Conservation (phyloP, 129 eudicot species). For the Saposhnikovia divaricata region DNA sequence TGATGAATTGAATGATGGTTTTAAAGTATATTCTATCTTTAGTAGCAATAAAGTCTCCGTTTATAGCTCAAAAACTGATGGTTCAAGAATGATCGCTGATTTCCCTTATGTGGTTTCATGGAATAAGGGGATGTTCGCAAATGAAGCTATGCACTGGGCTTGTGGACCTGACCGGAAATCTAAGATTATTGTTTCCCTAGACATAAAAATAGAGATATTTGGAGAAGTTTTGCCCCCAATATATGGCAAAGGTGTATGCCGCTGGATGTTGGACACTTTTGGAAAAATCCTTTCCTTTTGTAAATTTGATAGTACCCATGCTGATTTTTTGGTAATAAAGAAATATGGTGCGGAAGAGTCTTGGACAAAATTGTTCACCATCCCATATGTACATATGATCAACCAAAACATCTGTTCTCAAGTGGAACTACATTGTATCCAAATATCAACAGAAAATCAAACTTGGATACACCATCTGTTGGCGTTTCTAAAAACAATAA, state of each 20-base stretch:
- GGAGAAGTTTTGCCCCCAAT: background rate
- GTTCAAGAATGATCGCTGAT: background rate
- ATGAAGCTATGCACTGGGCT: background rate
- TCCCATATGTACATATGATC: no score
- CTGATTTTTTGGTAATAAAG: conserved; percentile 54
- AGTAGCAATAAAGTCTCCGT: background rate
- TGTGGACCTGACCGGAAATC: no score
- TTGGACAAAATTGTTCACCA: no score
- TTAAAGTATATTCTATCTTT: background rate
- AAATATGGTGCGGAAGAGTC: conserved; percentile 46
- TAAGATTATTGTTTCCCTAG: no score
- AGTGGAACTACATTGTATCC: no score
- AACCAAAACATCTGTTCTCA: no score
- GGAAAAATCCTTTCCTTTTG: no score
- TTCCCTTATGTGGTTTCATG: background rate
- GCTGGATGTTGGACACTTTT: background rate
- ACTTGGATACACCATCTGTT: no score
- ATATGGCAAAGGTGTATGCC: background rate
- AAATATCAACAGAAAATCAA: no score
- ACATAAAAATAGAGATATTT: no score
- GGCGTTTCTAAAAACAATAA: conserved; percentile 16
- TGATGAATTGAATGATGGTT: background rate
- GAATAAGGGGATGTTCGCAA: background rate
- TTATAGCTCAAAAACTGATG: background rate
- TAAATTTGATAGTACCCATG: background rate